Base-by-base conservation (phyloP, 2,329 filamentous ascomycete genomes). In the Apiospora arundinis region DNA sequence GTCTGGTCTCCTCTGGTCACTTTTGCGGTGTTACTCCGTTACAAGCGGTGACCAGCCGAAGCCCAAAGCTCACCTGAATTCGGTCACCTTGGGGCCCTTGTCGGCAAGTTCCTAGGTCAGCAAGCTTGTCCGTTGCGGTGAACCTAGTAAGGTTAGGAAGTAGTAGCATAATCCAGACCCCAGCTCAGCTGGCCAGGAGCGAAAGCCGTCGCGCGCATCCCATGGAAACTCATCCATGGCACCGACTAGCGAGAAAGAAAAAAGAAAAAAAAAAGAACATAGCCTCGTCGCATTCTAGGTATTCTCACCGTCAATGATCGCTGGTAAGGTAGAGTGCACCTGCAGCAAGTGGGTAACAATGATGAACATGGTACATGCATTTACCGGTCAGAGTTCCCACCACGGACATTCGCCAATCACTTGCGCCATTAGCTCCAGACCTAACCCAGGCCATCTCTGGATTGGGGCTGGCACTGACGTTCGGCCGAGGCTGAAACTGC, bases 291-390 rank as follows among this genome's bases (percentile, higher is more conserved):
- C n/a, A 63, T 63, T 63, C 56, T 63, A 28, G 40, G 56, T 11
- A 63, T 63, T 63, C 56, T 63, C 56, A 63, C 56, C 56, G 56
- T 63, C 56, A 63, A 63, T 63, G 56, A 63, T 63, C 56, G 56
- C 56, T 63, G 56, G 49, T 63, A 63, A 32, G 56, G 56, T 40
- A 63, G 56, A 40, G 32, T 32, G 37, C 56, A 63, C 56, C 56
- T 63, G 56, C 56, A 63, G 56, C 56, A 63, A 40, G 56, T 63
- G 56, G 56, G 32, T 63, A 63, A 40, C 32, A 40, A 40, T 40
- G 56, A 63, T 63, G 56, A 40, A 63, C 56, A 63, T 63, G 56
- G 56, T 63, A 63, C 56, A 63, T 63, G 56, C 56, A 63, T 63
- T 28, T 63, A 63, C 56, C 56, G 56, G 56, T 63, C 56, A 63